A percentile compares a stretch with the other conserved stretches of the same genome.
Evolutionary conservation across 2,329 filamentous ascomycete genomes (phyloP).

Genomic region (Diaporthe batatas): DNA sequence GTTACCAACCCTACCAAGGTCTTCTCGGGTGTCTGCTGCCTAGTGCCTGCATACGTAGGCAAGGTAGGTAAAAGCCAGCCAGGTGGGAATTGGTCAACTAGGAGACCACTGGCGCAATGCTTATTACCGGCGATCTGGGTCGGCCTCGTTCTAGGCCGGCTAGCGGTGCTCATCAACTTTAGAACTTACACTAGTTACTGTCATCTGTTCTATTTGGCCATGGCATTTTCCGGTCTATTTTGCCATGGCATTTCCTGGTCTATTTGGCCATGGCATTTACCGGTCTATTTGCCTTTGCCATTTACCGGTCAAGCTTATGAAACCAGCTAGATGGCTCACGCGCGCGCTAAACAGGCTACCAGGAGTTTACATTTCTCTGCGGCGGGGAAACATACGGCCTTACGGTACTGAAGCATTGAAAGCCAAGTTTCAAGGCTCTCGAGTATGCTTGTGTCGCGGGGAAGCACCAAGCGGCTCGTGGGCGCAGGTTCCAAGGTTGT

Average conservation of each 20-base stretch:
- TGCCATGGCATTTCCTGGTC: too few relatives aligned
- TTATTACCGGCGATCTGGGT: constrained; percentile 21
- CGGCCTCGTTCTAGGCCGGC: neutral
- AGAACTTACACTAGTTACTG: too few relatives aligned
- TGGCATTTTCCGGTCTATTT: too few relatives aligned
- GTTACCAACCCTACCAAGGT: too few relatives aligned
- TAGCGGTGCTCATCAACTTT: neutral
- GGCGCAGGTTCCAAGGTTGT: constrained; percentile 18
- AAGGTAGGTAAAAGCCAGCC: too few relatives aligned
- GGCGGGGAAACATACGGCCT: constrained; percentile 25
- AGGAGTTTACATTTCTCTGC: neutral
- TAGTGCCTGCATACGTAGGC: too few relatives aligned
- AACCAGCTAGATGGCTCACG: constrained; percentile 7
- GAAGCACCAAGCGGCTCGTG: neutral
- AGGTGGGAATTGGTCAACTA: too few relatives aligned
- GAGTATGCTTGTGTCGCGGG: neutral
- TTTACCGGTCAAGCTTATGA: neutral
- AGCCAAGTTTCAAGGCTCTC: too few relatives aligned
- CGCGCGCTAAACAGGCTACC: constrained; percentile 2
- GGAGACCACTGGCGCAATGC: neutral
- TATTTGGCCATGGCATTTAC: too few relatives aligned
- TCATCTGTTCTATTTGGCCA: too few relatives aligned
- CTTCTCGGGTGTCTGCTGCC: too few relatives aligned
- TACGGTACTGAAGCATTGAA: neutral
- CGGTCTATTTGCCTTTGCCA: neutral